phyloP scores from a whole-genome alignment of 306 rosid genomes.

The Pterocarpus santalinus region DNA sequence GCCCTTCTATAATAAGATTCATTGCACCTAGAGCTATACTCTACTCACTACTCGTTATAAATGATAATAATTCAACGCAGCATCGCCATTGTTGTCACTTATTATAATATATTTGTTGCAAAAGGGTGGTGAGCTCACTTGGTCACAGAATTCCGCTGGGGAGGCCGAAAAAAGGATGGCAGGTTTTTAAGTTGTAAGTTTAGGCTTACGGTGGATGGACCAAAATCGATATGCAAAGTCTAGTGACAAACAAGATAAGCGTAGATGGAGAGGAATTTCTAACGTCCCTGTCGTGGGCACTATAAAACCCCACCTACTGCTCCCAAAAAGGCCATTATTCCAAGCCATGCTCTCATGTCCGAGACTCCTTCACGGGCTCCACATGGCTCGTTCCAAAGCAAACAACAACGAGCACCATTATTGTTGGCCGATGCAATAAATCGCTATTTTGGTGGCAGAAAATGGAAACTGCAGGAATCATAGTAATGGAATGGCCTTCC shows the following conservation, averaged over 20 bases:
- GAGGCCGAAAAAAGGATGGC: background rate
- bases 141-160: conserved; percentile 6
- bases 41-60: conserved; percentile 29
- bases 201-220: conserved; percentile 28
- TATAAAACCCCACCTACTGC: conserved; percentile 27
- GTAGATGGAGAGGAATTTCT: conserved; percentile 4
- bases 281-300: conserved; percentile 48
- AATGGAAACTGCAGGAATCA: conserved; percentile 46
- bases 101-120: conserved; percentile 26
- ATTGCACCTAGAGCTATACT: conserved; percentile 38
- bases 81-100: conserved; percentile 18
- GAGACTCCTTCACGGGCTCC: conserved; percentile 48
- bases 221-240: background rate
- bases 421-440: conserved; percentile 18
- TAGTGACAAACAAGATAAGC: conserved; percentile 15
- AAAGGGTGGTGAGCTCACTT: conserved; percentile 15
- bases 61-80: conserved; percentile 26
- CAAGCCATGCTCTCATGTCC: conserved; percentile 30
- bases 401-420: conserved; percentile 6
- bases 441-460: conserved; percentile 31
- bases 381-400: conserved; percentile 31
- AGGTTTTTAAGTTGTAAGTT: background rate
- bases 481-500: conserved; percentile 29
- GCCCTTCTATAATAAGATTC: conserved; percentile 28
- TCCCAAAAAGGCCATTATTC: conserved; percentile 42